phyloP scores from a whole-genome alignment of 2,329 filamentous ascomycete genomes.

The Aaosphaeria arxii region DNA sequence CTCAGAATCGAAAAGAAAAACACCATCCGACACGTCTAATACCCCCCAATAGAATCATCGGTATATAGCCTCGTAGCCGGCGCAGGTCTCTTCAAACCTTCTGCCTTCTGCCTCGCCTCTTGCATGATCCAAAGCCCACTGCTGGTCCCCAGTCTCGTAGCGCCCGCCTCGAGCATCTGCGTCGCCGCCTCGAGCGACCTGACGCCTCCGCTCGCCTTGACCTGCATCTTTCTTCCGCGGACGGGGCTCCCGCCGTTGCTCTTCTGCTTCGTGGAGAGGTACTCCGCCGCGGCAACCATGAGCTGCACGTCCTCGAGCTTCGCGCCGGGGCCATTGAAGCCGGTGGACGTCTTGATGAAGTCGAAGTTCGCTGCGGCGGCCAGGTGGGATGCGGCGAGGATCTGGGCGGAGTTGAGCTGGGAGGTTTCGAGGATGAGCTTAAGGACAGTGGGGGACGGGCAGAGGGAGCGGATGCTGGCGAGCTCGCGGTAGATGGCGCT shows the following conservation, averaged over 20 bases:
- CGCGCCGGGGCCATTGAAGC: constrained; percentile 56
- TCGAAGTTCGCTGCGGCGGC: constrained; percentile 53
- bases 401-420: constrained; percentile 47
- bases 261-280: constrained; percentile 33
- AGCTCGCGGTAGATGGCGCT: constrained; percentile 53
- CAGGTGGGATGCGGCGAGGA: constrained; percentile 54
- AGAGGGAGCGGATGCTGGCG: constrained; percentile 48
- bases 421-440: constrained; percentile 62
- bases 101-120: constrained; percentile 35
- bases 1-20: too few relatives aligned
- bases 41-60: constrained; percentile 26
- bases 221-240: constrained; percentile 41
- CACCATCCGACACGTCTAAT: constrained; percentile 3
- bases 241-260: constrained; percentile 15
- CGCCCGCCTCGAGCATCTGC: constrained; percentile 56
- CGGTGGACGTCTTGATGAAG: constrained; percentile 61
- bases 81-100: constrained; percentile 12
- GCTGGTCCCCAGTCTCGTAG: constrained; percentile 56
- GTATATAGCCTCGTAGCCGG: constrained; percentile 33
- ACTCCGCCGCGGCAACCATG: constrained; percentile 52
- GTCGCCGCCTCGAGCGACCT: constrained; percentile 49
- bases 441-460: constrained; percentile 41
- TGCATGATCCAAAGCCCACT: constrained; percentile 55
- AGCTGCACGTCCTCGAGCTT: constrained; percentile 51
- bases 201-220: constrained; percentile 60